Evolutionary conservation across 805 yeast species (phyloP), one percentile per base, ranked within the genome.

Genomic region (Sugiyamaella boreocaroliniensis): DNA sequence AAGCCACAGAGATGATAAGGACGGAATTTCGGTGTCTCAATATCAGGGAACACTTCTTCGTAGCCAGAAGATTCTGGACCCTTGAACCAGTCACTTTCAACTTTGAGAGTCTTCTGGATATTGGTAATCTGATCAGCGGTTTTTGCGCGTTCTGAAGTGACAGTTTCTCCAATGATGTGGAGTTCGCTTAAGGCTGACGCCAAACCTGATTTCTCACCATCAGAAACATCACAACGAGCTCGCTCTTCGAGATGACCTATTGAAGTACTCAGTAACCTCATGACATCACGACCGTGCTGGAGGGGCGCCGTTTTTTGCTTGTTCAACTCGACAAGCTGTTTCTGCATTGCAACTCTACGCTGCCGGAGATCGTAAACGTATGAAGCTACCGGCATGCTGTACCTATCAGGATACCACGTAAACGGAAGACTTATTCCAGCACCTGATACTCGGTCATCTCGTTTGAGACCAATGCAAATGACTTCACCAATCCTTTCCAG

Each of bases 371-470:
- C 26, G 26, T 37, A 32, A 15, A 58, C 45, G 15, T 16, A 52
- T 1, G 55, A 52, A 4, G 51, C 40, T 11, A 51, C 15, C 12
- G 48, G 50, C 29, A 52, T 41, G 2, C 55, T 32, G 49, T 61
- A 62, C 22, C 65, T 46, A 26, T 55, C 59, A 1, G 65, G 64
- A 40, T 50, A 61, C 55, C 61, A 60, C 3, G 43, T 49, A 1
- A 48, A 16, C 2, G 58, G 58, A 4, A 58, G 48, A 12, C 29
- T 40, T 5, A 60, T 51, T 1, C 65, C 65, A 6, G 58, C 50
- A 1, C 64, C 64, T 2, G 61, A 55, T 12, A 43, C 49, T 14
- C 60, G 57, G 43, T 61, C 64, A n/a, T 61, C 64, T 11, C 64
- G 53, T 20, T 60, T 58, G n/a, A 62, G 40, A 2, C 62, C 49